Base-by-base conservation (phyloP, 352 stramenopile genomes). In the Globisporangium solare region DNA sequence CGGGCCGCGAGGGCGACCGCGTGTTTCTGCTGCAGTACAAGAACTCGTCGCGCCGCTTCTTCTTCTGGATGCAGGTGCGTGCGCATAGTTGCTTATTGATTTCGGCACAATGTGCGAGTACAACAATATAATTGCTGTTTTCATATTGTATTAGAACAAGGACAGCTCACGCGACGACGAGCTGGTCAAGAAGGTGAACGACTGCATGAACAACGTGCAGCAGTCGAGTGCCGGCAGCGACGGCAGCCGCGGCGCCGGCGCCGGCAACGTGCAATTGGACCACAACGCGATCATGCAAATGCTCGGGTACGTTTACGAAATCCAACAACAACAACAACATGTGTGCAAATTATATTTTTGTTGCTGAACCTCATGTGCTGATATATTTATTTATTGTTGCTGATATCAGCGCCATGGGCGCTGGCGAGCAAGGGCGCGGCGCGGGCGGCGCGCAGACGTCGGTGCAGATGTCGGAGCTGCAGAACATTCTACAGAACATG, bases 31-130 rank as follows among this genome's bases (percentile, higher is more conserved):
- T 98, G 59, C 88, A 98, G 73, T 97, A 97, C 81, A 95, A 95
- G 66, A 93, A 91, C 67, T 95, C 82, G 56, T 82, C 81, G 8
- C 85, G 91, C 17, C 86, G 90, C 20, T 97, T 97, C 70, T 97
- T 97, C 69, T 98, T 97, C 68, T 98, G 92, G 92, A 97, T 97
- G 89, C 92, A 97, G 82, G 88, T 89, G 31, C 41, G n/a, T n/a
- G n/a, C n/a, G n/a, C n/a, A n/a, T n/a, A n/a, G n/a, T n/a, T n/a
- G n/a, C n/a, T n/a, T n/a, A n/a, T n/a, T n/a, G n/a, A n/a, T n/a
- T n/a, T n/a, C n/a, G n/a, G n/a, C n/a, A n/a, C n/a, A n/a, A n/a
- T n/a, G n/a, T n/a, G n/a, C n/a, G n/a, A n/a, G n/a, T 27, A 27
- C 24, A 27, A 27, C 24, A 27, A 27, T 27, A 27, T n/a, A n/a